Base-by-base conservation (phyloP, 2,329 filamentous ascomycete species). In the Fusarium ambrosium region DNA sequence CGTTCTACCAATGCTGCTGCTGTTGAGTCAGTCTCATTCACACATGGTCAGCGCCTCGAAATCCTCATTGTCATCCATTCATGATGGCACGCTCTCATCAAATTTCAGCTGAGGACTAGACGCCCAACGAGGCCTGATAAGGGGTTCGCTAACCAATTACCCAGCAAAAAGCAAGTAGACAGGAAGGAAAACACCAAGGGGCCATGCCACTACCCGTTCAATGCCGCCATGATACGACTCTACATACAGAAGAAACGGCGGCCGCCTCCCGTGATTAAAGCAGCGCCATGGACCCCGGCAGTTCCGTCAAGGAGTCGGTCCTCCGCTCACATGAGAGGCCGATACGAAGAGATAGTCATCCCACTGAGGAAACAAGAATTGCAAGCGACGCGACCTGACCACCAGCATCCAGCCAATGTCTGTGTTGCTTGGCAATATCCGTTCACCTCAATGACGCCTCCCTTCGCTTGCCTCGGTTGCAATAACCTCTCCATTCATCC, bases 401-500 rank as follows among this genome's bases (percentile, higher is more conserved):
- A 53, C 58, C 41, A 24, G 43, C 39, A 45, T 60, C 39, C 36
- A 56, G n/a, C 64, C 68, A 69, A 74, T 74, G 16, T 58, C 61
- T 48, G 56, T 43, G 22, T 65, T 73, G 32, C 71, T 73, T 74
- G 71, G 71, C 68, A 69, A 24, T 53, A 24, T 24, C 29, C 43
- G n/a, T 62, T 62, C 61, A 45, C 60, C 68, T 71, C 68, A 34
- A 72, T 74, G 67, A 71, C 62, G 72, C 69, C 20, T 51, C 37
- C 63, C 37, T 53, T 53, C 72, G 65, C 72, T 61, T 66, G 72
- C 36, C 62, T 73, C 72, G 72, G 72, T 27, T 34, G 55, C 13
- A 55, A 32, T 62, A 32, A 29, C 24, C 27, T 29, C 48, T 51
- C 61, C 71, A 65, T 66, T 69, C 22, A 48, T 69, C 45, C 18